Base-by-base conservation (phyloP, 2,329 filamentous ascomycete species). In the Fusarium sp. region DNA sequence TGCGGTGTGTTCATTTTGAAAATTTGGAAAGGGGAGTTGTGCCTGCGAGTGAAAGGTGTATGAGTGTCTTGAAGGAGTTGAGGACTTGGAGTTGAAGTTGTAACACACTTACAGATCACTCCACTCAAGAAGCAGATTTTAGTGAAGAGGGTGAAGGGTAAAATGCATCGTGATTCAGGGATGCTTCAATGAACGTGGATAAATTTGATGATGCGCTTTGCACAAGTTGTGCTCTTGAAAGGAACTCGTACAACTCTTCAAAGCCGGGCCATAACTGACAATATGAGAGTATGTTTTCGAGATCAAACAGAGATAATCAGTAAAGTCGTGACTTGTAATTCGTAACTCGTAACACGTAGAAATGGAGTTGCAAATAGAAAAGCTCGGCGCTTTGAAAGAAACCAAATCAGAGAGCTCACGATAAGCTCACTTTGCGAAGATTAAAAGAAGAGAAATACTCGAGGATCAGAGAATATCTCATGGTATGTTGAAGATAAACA, bases 131-230 rank as follows among this genome's bases (percentile, higher is more conserved):
- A 19, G 12, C 38, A n/a, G 18, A 55, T 5, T 19, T 44, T 39
- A 46, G 45, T 38, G 27, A 31, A 55, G 31, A 4, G 15, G n/a
- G 19, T 8, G 21, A 3, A 51, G 9, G 11, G 14, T 12, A 3
- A 25, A 39, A 14, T 6, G 5, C 44, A 69, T 69, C 15, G 45
- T 69, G 65, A 69, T 54, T 69, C 66, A 64, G 25, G 37, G 19
- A 31, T 29, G 23, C 18, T 10, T 35, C 3, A 3, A 10, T 10
- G 10, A n/a, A 21, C 12, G 16, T 18, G 35, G 16, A 44, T 27
- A 23, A 37, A 12, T 16, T 4, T 29, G 15, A 37, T 23, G 18
- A 12, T 16, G 23, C 10, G 5, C 9, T 29, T 19, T 29, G 37
- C 12, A n/a, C 21, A 42, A 37, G 37, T 23, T 33, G 51, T 5